Base-by-base conservation (phyloP, 192 early-diverging fungal genomes). In the Dissophora globulifera region DNA sequence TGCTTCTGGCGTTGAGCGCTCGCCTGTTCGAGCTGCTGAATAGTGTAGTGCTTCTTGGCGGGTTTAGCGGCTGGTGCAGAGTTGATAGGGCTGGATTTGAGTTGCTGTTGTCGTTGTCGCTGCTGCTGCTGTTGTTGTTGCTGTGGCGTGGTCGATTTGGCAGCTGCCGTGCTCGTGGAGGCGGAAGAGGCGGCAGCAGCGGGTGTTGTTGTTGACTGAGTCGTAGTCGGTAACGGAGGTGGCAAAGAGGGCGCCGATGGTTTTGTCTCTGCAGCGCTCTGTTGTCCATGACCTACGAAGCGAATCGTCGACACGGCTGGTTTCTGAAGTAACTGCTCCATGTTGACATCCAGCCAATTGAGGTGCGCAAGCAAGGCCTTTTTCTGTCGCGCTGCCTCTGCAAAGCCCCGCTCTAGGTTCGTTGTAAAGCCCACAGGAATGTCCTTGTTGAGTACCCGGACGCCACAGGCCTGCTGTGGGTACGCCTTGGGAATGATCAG, bases 341-440 rank as follows among this genome's bases (percentile, higher is more conserved):
- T 84, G 33, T 87, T 87, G 40, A 67, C 63, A 41, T 90, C 89
- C 13, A 92, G 67, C 89, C 89, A 92, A 15, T 80, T 69, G 46
- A 86, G 59, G 22, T 86, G 80, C 13, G 66, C 51, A 8, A 86
- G 63, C 4, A 86, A 49, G 4, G 82, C 82, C 23, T 66, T 75
- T 30, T 67, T 62, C 31, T 76, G 60, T 2, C 45, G 41, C 16
- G 84, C 67, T 62, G 87, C 78, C 17, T 58, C 58, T 31, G 84
- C 82, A 47, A 91, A 83, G 16, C 91, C 79, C 41, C 75, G 66
- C 61, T 93, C 92, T 3, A 92, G 68, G 76, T 83, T 66, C 51
- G 82, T 71, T 27, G 78, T 55, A 69, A 80, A 81, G 3, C 79
- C 86, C 50, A 64, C 79, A 4, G 87, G 86, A 13, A 88, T 85